Evolutionary conservation across 2,329 filamentous ascomycete genomes (phyloP), one percentile per base, ranked within the genome.

Genomic region (Cryphonectria nitschkei): DNA sequence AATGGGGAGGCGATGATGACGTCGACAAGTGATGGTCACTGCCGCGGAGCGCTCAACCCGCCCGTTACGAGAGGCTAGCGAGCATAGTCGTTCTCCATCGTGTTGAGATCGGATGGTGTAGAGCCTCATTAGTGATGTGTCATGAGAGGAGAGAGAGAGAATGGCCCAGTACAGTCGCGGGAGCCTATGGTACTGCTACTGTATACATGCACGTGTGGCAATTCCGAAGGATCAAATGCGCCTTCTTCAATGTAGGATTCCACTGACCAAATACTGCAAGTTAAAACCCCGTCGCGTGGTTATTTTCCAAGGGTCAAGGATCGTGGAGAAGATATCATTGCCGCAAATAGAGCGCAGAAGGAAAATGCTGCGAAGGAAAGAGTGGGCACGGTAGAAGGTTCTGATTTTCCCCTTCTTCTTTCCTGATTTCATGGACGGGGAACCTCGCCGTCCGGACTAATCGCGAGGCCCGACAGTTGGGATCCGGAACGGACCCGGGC

Each of bases 391-490:
- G 26, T 4, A 58, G 54, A 58, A 56, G 29, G 16, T 32, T 32
- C 54, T 26, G 14, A 56, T 56, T 16, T 26, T 13, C 13, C 14
- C 32, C 32, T 29, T 54, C 52, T 14, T 43, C 11, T 14, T 43
- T 16, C 16, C 41, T 19, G 11, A 34, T 34, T 43, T 5, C 41
- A 8, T 50, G 43, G 43, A n/a, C 26, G 52, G 52, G 16, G 37
- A 26, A 62, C n/a, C 7, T 41, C 32, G 60, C 34, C 60, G 37
- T 43, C 6, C 61, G 37, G 61, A 11, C 37, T 43, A 64, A n/a
- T 46, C 61, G 61, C 61, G 61, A 64, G 39, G 61, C 34, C 61
- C 61, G 61, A 64, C 39, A 64, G n/a, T 64, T 39, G 34, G 37
- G 22, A 41, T 41, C 60, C 60, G 37, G 60, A 41, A n/a, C 60